Evolutionary conservation across 768 basidiomycete species (phyloP).

Genomic region (Lentinula guzmanii): DNA sequence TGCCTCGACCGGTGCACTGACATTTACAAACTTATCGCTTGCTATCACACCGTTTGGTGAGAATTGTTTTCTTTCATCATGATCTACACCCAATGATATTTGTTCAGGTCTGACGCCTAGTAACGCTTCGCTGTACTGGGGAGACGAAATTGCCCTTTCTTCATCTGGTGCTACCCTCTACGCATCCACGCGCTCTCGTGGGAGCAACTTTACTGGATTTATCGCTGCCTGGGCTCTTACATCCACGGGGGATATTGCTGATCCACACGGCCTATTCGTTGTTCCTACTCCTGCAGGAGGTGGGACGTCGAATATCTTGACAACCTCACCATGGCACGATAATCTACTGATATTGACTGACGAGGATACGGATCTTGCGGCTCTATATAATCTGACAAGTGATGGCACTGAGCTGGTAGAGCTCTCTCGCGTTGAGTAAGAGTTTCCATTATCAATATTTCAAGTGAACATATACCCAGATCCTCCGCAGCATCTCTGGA

Average conservation of each 20-base stretch:
- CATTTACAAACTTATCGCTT: constrained; percentile 10
- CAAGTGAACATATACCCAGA: neutral
- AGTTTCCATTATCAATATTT: neutral
- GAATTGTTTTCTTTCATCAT: neutral
- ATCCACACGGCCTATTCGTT: constrained; percentile 2
- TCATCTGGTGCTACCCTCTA: constrained; percentile 9
- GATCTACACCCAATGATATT: neutral
- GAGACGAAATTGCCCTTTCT: constrained; percentile 16
- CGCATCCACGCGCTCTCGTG: constrained; percentile 4
- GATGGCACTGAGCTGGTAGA: neutral
- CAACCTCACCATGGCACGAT: neutral
- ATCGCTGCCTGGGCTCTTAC: constrained; percentile 7
- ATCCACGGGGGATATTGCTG: neutral
- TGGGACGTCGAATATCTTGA: constrained; percentile 3
- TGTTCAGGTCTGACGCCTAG: constrained; percentile 10
- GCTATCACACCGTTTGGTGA: constrained; percentile 15
- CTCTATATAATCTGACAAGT: neutral
- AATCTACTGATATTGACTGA: constrained; percentile 7
- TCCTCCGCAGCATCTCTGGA: neutral
- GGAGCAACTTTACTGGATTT: neutral
- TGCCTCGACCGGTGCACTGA: constrained; percentile 7
- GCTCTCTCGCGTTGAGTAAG: constrained; percentile 1
- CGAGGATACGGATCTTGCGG: constrained; percentile 3
- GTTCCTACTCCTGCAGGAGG: constrained; percentile 6
- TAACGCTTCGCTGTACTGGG: constrained; percentile 16